A percentile compares a stretch with the other conserved stretches of the same genome.
These are phyloP conservation scores for Psophocarpus tetragonolobus DNA, from an alignment of 306 rosid species.

Conservation along the genomic window DNA sequence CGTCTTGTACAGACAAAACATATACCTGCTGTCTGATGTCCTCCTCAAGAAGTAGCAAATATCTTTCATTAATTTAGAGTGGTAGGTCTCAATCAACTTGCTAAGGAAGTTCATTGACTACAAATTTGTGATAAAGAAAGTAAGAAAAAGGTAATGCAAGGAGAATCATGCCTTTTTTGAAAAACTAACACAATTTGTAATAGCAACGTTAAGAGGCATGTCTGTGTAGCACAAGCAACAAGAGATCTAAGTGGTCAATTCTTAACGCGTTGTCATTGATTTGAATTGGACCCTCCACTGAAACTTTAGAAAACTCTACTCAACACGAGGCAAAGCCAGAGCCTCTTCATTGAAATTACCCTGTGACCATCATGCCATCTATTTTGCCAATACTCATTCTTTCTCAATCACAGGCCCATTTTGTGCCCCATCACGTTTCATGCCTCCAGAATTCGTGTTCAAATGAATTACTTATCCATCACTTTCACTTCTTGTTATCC, in stretches of 20 bases:
- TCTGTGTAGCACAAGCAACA: constrained; percentile 53
- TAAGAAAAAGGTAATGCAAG: constrained; percentile 23
- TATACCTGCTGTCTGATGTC: constrained; percentile 23
- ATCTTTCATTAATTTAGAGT: constrained; percentile 28
- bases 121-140: constrained; percentile 7
- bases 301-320: constrained; percentile 28
- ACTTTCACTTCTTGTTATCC: constrained; percentile 21
- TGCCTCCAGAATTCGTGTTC: constrained; percentile 52
- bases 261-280: constrained; percentile 45
- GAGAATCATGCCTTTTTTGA: constrained; percentile 54
- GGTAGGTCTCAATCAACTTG: constrained; percentile 32
- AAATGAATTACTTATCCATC: constrained; percentile 39
- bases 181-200: constrained; percentile 37
- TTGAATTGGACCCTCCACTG: constrained; percentile 64
- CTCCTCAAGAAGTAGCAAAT: constrained; percentile 16
- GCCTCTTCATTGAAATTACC: constrained; percentile 45
- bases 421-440: constrained; percentile 33
- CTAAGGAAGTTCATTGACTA: constrained; percentile 28
- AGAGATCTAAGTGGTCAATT: constrained; percentile 55
- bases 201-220: constrained; percentile 46
- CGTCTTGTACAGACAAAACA: constrained; percentile 11
- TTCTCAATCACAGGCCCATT: constrained; percentile 51
- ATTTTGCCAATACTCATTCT: constrained; percentile 31
- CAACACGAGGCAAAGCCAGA: constrained; percentile 37
- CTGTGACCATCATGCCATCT: constrained; percentile 49